phyloP scores from a whole-genome alignment of 1,284 basidiomycete species.

The Butyriboletus regius region DNA sequence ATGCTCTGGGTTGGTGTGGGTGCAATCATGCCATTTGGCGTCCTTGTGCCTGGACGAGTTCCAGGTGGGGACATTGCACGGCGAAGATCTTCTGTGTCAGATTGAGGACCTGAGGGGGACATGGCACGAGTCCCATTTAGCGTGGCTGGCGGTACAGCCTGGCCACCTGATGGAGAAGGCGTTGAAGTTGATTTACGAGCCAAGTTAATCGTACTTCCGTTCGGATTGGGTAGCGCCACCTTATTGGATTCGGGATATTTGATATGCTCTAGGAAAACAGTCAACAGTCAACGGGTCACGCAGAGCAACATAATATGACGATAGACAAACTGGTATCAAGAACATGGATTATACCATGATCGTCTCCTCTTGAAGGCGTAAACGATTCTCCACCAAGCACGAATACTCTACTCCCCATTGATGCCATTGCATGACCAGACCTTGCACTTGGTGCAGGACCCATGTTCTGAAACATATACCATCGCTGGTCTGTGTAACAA shows the following conservation, averaged over 20 bases:
- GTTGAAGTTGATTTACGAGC: slow-evolving; percentile 39
- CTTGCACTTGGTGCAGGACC: slow-evolving; percentile 86
- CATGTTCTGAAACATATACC: slow-evolving; percentile 99
- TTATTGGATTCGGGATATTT: slow-evolving; percentile 79
- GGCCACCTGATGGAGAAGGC: slow-evolving; percentile 26
- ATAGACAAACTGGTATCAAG: slow-evolving; percentile 78
- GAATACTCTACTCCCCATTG: slow-evolving; percentile 79
- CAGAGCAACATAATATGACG: not conserved
- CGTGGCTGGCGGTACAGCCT: slow-evolving; percentile 18
- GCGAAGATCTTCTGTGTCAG: slow-evolving; percentile 51
- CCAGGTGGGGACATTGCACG: slow-evolving; percentile 59
- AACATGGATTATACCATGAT: slow-evolving; percentile 78
- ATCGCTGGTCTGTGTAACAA: slow-evolving; percentile 54
- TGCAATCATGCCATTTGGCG: slow-evolving; percentile 40
- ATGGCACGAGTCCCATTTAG: slow-evolving; percentile 44
- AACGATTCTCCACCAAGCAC: slow-evolving; percentile 93
- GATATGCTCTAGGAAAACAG: slow-evolving; percentile 64
- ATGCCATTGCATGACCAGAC: slow-evolving; percentile 92
- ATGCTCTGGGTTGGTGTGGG: slow-evolving; percentile 27
- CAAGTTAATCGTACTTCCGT: slow-evolving; percentile 26
- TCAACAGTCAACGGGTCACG: slow-evolving; percentile 3
- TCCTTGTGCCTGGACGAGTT: slow-evolving; percentile 32
- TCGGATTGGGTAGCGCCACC: slow-evolving; percentile 36
- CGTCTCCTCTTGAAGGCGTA: slow-evolving; percentile 67
- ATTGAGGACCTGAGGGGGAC: slow-evolving; percentile 47